These are phyloP conservation scores for Steccherinum ochraceum DNA, from an alignment of 768 basidiomycete genomes.

Conservation along the genomic window DNA sequence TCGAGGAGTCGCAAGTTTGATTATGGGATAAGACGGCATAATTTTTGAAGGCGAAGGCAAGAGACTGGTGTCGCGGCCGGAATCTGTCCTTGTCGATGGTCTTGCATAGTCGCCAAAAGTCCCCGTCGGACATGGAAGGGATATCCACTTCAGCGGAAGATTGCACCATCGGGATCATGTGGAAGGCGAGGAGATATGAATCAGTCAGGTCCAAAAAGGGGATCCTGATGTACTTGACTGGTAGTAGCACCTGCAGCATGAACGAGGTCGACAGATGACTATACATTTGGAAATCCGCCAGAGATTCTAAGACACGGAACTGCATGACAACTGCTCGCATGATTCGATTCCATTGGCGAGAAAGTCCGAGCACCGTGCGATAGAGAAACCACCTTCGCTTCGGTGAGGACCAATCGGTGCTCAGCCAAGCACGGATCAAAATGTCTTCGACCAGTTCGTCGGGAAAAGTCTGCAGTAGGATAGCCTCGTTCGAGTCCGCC, in stretches of 20 bases:
- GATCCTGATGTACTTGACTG: background rate
- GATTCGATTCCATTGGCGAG: background rate
- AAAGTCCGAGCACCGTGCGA: background rate
- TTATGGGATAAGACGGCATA: background rate
- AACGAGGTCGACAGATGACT: background rate
- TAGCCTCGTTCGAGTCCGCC: too few relatives aligned
- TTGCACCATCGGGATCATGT: background rate
- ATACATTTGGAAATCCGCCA: background rate
- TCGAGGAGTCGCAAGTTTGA: too few relatives aligned
- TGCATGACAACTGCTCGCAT: background rate
- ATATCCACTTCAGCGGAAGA: background rate
- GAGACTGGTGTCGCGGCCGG: too few relatives aligned
- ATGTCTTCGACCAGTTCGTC: background rate
- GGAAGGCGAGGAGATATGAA: background rate
- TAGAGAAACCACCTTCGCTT: background rate
- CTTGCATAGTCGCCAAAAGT: background rate
- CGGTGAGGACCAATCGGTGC: background rate
- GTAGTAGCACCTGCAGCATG: too few relatives aligned
- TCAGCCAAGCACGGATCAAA: background rate
- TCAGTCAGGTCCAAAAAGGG: background rate
- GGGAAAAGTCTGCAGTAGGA: too few relatives aligned
- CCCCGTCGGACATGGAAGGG: background rate
- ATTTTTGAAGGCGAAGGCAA: background rate
- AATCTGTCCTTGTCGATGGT: background rate
- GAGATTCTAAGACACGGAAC: background rate